Conservation (phyloP, 2,329 filamentous ascomycete species). For the Trichothecium sympodiale region DNA sequence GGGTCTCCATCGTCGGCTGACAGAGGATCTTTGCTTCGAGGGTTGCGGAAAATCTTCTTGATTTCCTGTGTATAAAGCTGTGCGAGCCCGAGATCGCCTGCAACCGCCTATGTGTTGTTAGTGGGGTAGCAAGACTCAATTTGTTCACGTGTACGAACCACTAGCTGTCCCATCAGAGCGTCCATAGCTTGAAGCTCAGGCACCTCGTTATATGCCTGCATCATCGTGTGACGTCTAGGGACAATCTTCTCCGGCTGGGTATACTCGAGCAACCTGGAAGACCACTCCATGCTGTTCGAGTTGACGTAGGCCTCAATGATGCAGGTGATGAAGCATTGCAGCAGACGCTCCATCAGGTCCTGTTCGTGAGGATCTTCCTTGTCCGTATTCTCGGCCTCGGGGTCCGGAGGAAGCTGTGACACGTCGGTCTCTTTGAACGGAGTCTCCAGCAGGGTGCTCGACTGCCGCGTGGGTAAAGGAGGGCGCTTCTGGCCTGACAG, state of each 20-base stretch:
- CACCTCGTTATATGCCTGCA: constrained; percentile 54
- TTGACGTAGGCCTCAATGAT: constrained; percentile 65
- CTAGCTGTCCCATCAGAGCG: constrained; percentile 60
- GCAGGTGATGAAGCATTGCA: constrained; percentile 71
- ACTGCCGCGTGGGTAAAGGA: constrained; percentile 45
- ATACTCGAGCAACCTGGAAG: constrained; percentile 55
- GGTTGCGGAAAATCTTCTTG: constrained; percentile 28
- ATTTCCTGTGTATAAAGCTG: constrained; percentile 34
- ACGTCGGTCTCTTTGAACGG: constrained; percentile 42
- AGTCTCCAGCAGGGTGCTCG: constrained; percentile 44
- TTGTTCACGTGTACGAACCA: constrained; percentile 20
- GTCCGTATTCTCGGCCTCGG: constrained; percentile 35
- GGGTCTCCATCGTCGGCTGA: constrained; percentile 33
- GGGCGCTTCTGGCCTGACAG: constrained; percentile 58
- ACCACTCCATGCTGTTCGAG: constrained; percentile 48
- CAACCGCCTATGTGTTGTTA: constrained; percentile 39
- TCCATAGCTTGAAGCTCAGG: constrained; percentile 50
- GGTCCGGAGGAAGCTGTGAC: constrained; percentile 49
- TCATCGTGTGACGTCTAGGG: constrained; percentile 47
- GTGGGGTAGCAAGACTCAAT: background rate
- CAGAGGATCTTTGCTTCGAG: constrained; percentile 33
- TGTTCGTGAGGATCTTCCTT: constrained; percentile 40
- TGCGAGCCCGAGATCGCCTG: constrained; percentile 48
- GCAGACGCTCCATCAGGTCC: constrained; percentile 49
- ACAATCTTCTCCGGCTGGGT: constrained; percentile 54